A percentile compares a stretch with the other conserved stretches of the same genome.
Evolutionary conservation across 164 flowering plant species (phyloP).

Genomic region (Annona squamosa): DNA sequence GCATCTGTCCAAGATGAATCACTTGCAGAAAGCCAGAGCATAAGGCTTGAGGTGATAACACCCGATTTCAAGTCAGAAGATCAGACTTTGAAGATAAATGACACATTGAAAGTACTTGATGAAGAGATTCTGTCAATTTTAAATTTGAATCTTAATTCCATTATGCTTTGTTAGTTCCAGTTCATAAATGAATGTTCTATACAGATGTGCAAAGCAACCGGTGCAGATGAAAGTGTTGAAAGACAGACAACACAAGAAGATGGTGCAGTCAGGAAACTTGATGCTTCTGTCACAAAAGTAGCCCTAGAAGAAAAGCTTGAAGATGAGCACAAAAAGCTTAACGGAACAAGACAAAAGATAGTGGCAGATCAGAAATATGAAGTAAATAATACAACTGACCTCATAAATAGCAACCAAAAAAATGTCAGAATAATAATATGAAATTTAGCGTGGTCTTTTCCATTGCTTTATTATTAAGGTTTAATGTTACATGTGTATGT

Average conservation of each 20-base stretch:
- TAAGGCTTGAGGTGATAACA: background rate
- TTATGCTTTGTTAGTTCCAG: too few relatives aligned
- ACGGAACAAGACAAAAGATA: background rate
- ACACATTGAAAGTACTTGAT: background rate
- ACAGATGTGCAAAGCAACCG: too few relatives aligned
- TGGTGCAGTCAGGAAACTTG: background rate
- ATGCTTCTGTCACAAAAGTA: background rate
- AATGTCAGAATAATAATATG: background rate
- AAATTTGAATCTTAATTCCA: too few relatives aligned
- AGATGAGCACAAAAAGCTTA: slow-evolving; percentile 1
- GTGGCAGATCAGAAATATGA: background rate
- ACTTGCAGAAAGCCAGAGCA: slow-evolving; percentile 3
- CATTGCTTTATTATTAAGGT: background rate
- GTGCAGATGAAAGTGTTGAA: background rate
- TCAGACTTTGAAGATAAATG: background rate
- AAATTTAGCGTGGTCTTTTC: slow-evolving; percentile 13
- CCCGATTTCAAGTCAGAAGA: background rate
- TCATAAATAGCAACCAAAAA: background rate
- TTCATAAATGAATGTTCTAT: too few relatives aligned
- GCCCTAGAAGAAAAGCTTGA: background rate
- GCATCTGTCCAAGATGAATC: background rate
- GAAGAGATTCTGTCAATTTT: background rate
- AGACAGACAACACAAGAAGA: slow-evolving; percentile 1
- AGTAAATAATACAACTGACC: slow-evolving; percentile 1
- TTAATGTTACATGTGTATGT: background rate